Conservation (phyloP, 495 filamentous ascomycete species). For the Podospora pseudopauciseta region DNA sequence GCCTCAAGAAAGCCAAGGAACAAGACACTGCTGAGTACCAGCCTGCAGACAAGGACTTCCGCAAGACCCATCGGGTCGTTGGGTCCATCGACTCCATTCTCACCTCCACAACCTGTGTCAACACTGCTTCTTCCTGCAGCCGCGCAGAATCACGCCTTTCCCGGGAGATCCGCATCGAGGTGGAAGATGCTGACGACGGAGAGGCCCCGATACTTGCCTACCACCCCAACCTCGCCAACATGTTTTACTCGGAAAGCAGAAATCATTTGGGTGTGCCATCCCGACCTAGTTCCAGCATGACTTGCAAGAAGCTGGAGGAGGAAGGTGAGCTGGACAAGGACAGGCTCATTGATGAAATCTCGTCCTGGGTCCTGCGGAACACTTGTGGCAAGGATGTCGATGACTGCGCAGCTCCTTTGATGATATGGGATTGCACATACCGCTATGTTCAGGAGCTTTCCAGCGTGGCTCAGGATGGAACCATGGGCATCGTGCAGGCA, state of each 20-base stretch:
- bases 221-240: slow-evolving; percentile 10
- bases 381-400: slow-evolving; percentile 31
- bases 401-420: slow-evolving; percentile 29
- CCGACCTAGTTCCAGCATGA: slow-evolving; percentile 9
- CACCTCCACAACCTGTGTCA: slow-evolving; percentile 33
- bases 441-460: slow-evolving; percentile 30
- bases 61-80: slow-evolving; percentile 28
- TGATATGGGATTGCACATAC: slow-evolving; percentile 31
- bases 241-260: slow-evolving; percentile 13
- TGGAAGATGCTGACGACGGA: slow-evolving; percentile 17
- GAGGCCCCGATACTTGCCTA: neutral
- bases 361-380: slow-evolving; percentile 29
- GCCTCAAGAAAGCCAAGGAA: slow-evolving; percentile 5
- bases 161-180: slow-evolving; percentile 21
- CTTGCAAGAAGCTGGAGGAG: slow-evolving; percentile 14
- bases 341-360: slow-evolving; percentile 28
- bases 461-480: slow-evolving; percentile 20
- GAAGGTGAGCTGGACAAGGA: slow-evolving; percentile 19
- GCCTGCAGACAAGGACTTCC: slow-evolving; percentile 19
- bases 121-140: slow-evolving; percentile 33
- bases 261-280: slow-evolving; percentile 11
- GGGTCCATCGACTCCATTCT: slow-evolving; percentile 35
- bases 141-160: slow-evolving; percentile 31
- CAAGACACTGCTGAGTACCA: slow-evolving; percentile 9
- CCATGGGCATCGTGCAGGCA: slow-evolving; percentile 15